Percentiles rank a stretch among this genome's conserved stretches.
These are phyloP conservation scores for Fomitiporia mediterranea DNA, from an alignment of 1,284 basidiomycete species.

Conservation along the genomic window DNA sequence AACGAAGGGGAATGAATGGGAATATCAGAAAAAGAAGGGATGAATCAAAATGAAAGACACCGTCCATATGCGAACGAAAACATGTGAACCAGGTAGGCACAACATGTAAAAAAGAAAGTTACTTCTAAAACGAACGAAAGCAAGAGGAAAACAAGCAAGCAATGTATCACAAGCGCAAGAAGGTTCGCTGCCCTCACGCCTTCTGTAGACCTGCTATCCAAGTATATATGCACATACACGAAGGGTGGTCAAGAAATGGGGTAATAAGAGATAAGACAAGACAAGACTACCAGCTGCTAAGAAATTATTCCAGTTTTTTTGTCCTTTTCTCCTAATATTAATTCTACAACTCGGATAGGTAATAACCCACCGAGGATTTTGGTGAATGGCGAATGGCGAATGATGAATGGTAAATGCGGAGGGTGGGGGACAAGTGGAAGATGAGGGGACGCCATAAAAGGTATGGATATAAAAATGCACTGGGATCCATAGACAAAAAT, in stretches of 20 bases:
- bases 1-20: not conserved
- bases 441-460: not conserved
- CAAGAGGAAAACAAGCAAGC: not conserved
- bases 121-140: not conserved
- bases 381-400: not conserved
- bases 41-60: not conserved
- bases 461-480: not conserved
- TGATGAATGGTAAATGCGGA: not conserved
- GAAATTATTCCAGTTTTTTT: not conserved
- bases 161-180: not conserved
- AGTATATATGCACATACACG: conserved; percentile 2
- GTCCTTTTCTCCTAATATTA: not conserved
- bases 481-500: not conserved
- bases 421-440: not conserved
- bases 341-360: no score
- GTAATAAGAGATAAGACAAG: not conserved
- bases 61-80: no score
- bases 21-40: not conserved
- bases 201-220: conserved; percentile 5
- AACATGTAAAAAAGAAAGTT: not conserved
- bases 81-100: no score
- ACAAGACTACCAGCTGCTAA: no score
- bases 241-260: not conserved
- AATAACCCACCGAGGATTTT: not conserved
- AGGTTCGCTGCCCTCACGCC: no score